Conservation (phyloP, 495 filamentous ascomycete genomes). For the Hypoxylon lienhwacheense region DNA sequence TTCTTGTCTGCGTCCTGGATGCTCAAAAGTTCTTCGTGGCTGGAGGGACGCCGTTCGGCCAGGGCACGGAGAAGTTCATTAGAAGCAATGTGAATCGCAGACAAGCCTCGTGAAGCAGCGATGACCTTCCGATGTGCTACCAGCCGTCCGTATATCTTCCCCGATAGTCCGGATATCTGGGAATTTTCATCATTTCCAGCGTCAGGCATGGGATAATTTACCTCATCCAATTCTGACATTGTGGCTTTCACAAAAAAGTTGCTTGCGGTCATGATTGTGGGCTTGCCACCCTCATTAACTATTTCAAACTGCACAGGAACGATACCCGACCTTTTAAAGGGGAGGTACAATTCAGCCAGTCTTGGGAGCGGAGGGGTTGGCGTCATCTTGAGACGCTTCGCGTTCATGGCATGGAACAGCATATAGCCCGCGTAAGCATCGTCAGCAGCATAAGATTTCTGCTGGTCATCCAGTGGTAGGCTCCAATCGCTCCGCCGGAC, state of each 20-base stretch:
- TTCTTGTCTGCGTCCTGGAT: not conserved
- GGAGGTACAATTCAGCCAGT: constrained; percentile 55
- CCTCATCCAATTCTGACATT: too few species aligned
- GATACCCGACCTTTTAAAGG: not conserved
- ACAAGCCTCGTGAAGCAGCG: not conserved
- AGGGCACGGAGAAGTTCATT: constrained; percentile 16
- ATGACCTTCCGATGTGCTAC: constrained; percentile 3
- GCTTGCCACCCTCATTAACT: not conserved
- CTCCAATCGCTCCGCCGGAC: constrained; percentile 71
- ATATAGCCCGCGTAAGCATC: constrained; percentile 70
- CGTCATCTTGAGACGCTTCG: constrained; percentile 57
- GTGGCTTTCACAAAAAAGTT: constrained; percentile 2
- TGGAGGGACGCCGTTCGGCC: constrained; percentile 9
- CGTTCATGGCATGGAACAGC: constrained; percentile 64
- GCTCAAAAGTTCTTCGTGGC: constrained; percentile 9
- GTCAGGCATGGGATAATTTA: not conserved
- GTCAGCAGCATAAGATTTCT: constrained; percentile 65
- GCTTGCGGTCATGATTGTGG: not conserved
- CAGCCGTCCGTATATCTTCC: constrained; percentile 9
- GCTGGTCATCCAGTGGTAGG: constrained; percentile 52
- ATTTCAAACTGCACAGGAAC: constrained; percentile 10
- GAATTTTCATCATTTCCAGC: not conserved
- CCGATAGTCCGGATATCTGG: not conserved
- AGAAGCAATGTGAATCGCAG: constrained; percentile 4
- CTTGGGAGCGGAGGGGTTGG: constrained; percentile 64